Base-by-base conservation (phyloP, 2,329 filamentous ascomycete species). In the Nemania serpens region DNA sequence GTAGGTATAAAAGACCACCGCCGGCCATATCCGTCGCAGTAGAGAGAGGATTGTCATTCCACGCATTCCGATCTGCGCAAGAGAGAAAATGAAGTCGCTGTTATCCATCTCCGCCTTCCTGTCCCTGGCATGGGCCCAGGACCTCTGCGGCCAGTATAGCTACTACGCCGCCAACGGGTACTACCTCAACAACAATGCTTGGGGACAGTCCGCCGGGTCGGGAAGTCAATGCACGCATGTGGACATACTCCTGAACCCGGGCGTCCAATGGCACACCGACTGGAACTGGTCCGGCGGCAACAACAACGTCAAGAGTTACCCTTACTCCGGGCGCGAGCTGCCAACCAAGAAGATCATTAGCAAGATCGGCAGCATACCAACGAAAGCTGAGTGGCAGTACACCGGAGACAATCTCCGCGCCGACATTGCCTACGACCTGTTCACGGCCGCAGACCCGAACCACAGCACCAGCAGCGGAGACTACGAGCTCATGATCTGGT, bases 401-500 rank as follows among this genome's bases (percentile, higher is more conserved):
- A 13, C 33, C 5, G 63, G 63, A 7, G n/a, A 58, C 36, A 63
- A 65, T 18, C 43, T 65, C 54, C 63, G 63, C 37, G 63, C 63
- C 18, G 42, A 65, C 17, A 57, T 65, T 15, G 60, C 63, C 7
- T 65, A 65, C 42, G 63, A 65, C 11, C 9, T 65, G 17, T 65
- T 65, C 58, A 65, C 63, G 50, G 42, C 63, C 1, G 56, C 63
- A 6, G 46, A 65, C 50, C 60, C 63, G 41, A 65, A 65, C 45
- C 63, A 65, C 47, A 43, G 39, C 15, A 46, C 60, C 12, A 53
- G 50, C 42, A 56, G 54, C 29, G 63, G 63, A 7, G 63, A 65
- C 46, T 65, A 65, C 17, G 63, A 65, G 47, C 57, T 65, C 9
- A 65, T 65, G 63, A 42, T 65, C 43, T 65, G 63, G 63, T 65